Base-by-base conservation (phyloP, 768 basidiomycete genomes). In the Lentinula aciculospora region DNA sequence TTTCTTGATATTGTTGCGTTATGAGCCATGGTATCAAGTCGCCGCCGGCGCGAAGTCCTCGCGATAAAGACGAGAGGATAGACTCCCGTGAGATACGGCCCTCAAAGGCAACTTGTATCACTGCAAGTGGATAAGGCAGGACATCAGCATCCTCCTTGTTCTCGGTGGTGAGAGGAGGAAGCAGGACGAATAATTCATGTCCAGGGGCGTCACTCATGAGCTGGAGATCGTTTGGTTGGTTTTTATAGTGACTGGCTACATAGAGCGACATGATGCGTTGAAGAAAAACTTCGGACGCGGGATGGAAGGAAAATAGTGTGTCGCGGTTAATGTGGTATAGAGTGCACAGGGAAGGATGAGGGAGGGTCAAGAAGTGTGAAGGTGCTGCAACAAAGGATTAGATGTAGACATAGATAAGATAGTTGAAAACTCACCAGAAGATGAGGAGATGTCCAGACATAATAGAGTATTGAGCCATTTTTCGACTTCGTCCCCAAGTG, bases 1-100 rank as follows among this genome's bases (percentile, higher is more conserved):
- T 88, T 71, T 99, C 97, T 75, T 97, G 94, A 78, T 92, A 99
- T 76, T 98, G 86, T 69, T 94, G 93, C 44, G 91, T 85, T 46
- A 99, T 76, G 25, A 97, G 76, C 96, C 97, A 99, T 0, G 97
- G 97, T 59, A 99, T 97, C 84, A 99, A 86, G 73, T 99, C 97
- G 1, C 97, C 97, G 0, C 92, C 89, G 2, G 90, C 88, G 57
- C 92, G 80, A 66, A 88, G 76, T 12, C 96, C 96, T 42, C 94
- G 79, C 31, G 85, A 83, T 13, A 98, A 67, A 27, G 90, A 89
- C 59, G 94, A 94, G 77, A 96, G 73, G 59, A 99, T 92, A 36
- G 81, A 84, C 56, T 85, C 82, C 70, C 85, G 88, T 63, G 88
- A 88, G 60, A 99, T 94, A 62, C 88, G 88, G 6, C 97, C 97